Evolutionary conservation across 768 basidiomycete genomes (phyloP), one percentile per base, ranked within the genome.

Genomic region (Cystobasidium onofrii): DNA sequence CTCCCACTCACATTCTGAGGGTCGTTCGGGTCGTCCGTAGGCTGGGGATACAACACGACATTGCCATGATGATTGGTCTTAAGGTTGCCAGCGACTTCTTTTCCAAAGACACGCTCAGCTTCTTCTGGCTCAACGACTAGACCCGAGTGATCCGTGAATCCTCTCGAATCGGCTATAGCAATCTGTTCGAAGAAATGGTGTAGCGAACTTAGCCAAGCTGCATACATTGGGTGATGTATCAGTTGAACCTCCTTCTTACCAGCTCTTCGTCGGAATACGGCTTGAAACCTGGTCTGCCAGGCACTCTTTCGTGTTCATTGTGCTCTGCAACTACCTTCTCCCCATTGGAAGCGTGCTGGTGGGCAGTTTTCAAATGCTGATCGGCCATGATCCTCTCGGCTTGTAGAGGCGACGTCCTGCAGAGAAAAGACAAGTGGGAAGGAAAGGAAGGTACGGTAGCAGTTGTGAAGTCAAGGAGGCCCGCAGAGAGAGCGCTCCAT

Each of bases 21-120:
- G 76, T 89, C 87, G n/a, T 84, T 81, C 0, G 84, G 84, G 55
- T 86, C 84, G 63, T 88, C 85, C 0, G 85, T 84, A 0, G 88
- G 88, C 73, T 62, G 88, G 23, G 88, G 88, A 87, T 88, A 89
- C 0, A 89, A 83, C 12, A 89, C 84, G 62, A 84, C 86, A 20
- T 82, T 84, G 0, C 88, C 87, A 71, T 87, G 86, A 20, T 76
- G 73, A 2, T 85, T 84, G 7, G 87, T 81, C 82, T 89, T 89
- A 66, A 89, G 82, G 61, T 78, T 83, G 3, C 84, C 81, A 0
- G 87, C 87, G 44, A 87, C 78, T 1, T 81, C 81, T 27, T 85
- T 85, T 12, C 88, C 88, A 61, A 88, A 85, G 80, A 88, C 88
- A 70, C 85, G 81, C 76, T 82, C 83, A 0, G 88, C 88, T 80